Percentiles rank a stretch among this genome's conserved stretches.
Conservation (phyloP, 306 rosid genomes). For the Sphenostylis stenocarpa region DNA sequence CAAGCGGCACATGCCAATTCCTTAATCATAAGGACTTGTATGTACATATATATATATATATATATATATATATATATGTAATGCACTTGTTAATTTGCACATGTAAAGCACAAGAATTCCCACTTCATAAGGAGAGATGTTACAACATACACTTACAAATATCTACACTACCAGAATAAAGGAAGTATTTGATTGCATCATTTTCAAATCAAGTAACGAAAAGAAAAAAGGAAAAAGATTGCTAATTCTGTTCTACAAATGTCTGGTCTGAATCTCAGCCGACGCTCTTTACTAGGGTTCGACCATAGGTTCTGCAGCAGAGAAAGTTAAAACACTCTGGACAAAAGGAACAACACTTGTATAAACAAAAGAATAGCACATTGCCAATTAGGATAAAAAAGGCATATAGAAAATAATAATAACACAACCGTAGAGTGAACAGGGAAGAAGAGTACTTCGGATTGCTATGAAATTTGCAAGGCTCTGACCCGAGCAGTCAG, state of each 20-base stretch:
- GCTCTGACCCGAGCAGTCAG: slow-evolving; percentile 84
- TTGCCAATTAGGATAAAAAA: not conserved
- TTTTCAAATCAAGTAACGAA: not conserved
- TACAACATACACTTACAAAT: not conserved
- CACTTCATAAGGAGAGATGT: not conserved
- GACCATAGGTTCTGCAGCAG: not conserved
- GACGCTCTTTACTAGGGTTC: not conserved
- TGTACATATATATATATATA: not conserved
- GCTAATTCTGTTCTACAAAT: not conserved
- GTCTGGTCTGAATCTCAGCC: not conserved
- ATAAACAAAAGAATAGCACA: not conserved
- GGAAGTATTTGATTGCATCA: not conserved
- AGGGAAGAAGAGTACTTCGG: not conserved
- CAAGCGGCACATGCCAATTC: too few species aligned
- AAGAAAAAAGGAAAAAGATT: not conserved
- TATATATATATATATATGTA: not conserved
- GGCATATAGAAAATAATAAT: not conserved
- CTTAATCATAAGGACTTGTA: not conserved
- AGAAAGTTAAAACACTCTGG: slow-evolving; percentile 24
- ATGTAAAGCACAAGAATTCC: not conserved
- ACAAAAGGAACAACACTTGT: not conserved
- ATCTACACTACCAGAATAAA: not conserved
- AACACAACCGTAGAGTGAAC: not conserved
- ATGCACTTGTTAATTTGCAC: not conserved
- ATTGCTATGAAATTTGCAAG: slow-evolving; percentile 64